These are phyloP conservation scores for Hypericum androsaemum DNA, from an alignment of 345 rosid species.

Conservation along the genomic window DNA sequence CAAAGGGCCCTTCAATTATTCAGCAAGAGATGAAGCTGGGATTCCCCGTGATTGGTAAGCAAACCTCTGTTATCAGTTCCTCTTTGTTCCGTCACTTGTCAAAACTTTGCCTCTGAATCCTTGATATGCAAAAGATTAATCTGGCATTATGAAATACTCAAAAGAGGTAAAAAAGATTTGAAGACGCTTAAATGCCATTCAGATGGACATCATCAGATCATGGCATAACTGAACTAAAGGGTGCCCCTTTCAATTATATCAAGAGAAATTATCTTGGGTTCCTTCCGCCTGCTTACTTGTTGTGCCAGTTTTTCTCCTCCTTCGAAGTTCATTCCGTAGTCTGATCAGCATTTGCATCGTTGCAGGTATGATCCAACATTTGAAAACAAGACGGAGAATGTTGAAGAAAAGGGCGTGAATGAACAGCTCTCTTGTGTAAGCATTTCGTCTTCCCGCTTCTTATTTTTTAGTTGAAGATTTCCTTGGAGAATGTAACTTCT, in stretches of 20 bases:
- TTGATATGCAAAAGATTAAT: neutral
- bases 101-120: neutral
- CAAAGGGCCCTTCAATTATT: slow-evolving; percentile 88
- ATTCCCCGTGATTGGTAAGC: slow-evolving; percentile 82
- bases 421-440: slow-evolving; percentile 57
- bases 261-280: no score
- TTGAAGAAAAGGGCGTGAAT: slow-evolving; percentile 9
- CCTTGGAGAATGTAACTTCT: neutral
- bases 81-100: neutral
- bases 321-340: neutral
- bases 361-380: slow-evolving; percentile 59
- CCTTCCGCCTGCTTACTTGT: slow-evolving; percentile 1
- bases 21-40: slow-evolving; percentile 86
- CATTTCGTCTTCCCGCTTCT: slow-evolving; percentile 5
- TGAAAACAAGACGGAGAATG: slow-evolving; percentile 20
- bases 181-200: no score
- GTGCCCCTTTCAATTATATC: no score
- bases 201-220: no score
- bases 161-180: no score
- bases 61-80: neutral
- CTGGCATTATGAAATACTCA: no score
- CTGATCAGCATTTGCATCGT: slow-evolving; percentile 1
- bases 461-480: neutral
- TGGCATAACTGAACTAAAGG: no score
- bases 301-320: neutral